These are phyloP conservation scores for Fusarium buxicola DNA, from an alignment of 2,329 filamentous ascomycete species.

Conservation along the genomic window DNA sequence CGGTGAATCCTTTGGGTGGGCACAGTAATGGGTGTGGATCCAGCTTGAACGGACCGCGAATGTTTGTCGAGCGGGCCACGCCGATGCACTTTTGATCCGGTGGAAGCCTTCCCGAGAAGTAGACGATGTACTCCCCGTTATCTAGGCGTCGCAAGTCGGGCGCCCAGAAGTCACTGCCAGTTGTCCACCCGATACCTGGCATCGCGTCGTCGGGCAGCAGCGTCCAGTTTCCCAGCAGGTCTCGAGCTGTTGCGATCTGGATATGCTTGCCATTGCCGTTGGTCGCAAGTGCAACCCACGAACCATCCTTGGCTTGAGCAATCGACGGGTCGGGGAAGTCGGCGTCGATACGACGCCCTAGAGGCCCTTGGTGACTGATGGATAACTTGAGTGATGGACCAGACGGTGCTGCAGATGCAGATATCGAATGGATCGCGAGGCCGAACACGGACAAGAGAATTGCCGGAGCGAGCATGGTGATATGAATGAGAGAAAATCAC, in stretches of 20 bases:
- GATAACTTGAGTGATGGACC: conserved; percentile 7
- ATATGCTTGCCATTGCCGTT: conserved; percentile 4
- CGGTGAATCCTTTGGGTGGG: neutral
- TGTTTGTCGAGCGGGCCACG: conserved; percentile 9
- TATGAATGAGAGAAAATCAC: neutral
- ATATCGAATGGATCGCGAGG: neutral
- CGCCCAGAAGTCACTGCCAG: conserved; percentile 9
- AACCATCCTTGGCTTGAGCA: conserved; percentile 10
- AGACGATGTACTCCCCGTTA: conserved; percentile 10
- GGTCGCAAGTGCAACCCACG: conserved; percentile 23
- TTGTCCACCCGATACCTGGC: conserved; percentile 21
- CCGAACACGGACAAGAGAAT: neutral
- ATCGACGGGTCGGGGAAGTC: conserved; percentile 26
- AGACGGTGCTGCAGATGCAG: neutral
- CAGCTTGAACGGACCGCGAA: conserved; percentile 4
- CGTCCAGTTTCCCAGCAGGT: conserved; percentile 14
- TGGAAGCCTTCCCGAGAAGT: conserved; percentile 9
- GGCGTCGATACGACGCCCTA: conserved; percentile 5
- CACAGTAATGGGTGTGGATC: conserved; percentile 15
- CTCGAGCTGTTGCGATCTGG: conserved; percentile 6
- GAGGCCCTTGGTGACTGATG: conserved; percentile 5
- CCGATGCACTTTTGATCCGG: conserved; percentile 11
- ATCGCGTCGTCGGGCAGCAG: conserved; percentile 7
- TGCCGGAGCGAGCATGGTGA: neutral
- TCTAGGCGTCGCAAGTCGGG: conserved; percentile 16